A percentile compares a stretch with the other conserved stretches of the same genome.
These are phyloP conservation scores for Hexamita inflata DNA, from an alignment of 208 protist genomes.

Conservation along the genomic window DNA sequence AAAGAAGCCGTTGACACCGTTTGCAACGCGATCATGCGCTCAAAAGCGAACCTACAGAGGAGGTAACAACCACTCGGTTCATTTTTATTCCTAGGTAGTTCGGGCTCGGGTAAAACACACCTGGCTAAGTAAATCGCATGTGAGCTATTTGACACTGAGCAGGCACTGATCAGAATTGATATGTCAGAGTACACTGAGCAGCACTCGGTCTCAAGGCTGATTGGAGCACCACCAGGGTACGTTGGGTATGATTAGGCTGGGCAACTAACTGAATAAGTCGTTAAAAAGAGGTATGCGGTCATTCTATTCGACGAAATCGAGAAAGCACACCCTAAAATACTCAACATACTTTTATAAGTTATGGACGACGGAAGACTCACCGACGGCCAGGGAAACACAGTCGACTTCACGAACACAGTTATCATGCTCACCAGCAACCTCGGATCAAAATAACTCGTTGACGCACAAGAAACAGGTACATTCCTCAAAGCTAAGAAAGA, in stretches of 20 bases:
- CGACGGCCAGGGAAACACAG: slow-evolving; percentile 75
- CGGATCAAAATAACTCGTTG: slow-evolving; percentile 42
- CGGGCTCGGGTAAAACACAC: slow-evolving; percentile 81
- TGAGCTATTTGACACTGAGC: slow-evolving; percentile 84
- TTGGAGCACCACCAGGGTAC: slow-evolving; percentile 91
- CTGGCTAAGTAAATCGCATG: slow-evolving; percentile 75
- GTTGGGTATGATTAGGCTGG: slow-evolving; percentile 92
- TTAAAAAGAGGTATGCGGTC: slow-evolving; percentile 82
- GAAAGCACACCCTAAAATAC: slow-evolving; percentile 86
- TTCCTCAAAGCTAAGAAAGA: background rate
- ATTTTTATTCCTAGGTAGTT: slow-evolving; percentile 86
- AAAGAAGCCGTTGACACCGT: slow-evolving; percentile 75
- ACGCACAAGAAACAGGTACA: background rate
- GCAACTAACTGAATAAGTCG: slow-evolving; percentile 87
- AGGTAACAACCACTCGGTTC: slow-evolving; percentile 68
- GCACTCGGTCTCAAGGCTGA: slow-evolving; percentile 77
- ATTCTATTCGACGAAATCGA: slow-evolving; percentile 96
- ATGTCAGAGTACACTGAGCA: slow-evolving; percentile 95
- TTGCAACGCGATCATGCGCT: slow-evolving; percentile 76
- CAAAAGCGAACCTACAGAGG: slow-evolving; percentile 67
- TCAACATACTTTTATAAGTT: slow-evolving; percentile 88
- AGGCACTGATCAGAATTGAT: slow-evolving; percentile 83
- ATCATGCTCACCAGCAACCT: slow-evolving; percentile 91
- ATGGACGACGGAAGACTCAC: slow-evolving; percentile 91
- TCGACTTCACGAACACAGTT: slow-evolving; percentile 89